Evolutionary conservation across 2,329 filamentous ascomycete species (phyloP).

Genomic region (Lanzia echinophila): DNA sequence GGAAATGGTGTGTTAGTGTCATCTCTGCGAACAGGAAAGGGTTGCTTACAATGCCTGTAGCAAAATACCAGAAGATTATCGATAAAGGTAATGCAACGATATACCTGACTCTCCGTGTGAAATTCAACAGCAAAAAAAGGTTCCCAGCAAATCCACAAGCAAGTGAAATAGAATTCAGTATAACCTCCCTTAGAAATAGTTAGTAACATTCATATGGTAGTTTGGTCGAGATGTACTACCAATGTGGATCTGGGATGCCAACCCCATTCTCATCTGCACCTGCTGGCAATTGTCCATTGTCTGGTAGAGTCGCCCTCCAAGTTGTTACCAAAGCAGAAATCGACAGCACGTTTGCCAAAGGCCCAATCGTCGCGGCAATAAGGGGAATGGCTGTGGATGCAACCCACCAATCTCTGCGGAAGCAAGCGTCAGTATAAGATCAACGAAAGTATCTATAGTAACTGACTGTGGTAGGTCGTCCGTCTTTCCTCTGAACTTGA

Average conservation of each 20-base stretch:
- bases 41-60: constrained; percentile 51
- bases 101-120: constrained; percentile 59
- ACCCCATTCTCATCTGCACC: constrained; percentile 45
- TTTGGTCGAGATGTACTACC: constrained; percentile 37
- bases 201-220: background rate
- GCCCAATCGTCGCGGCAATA: constrained; percentile 61
- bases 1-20: constrained; percentile 3
- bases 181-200: constrained; percentile 42
- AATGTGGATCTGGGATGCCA: constrained; percentile 52
- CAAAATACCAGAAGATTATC: constrained; percentile 59
- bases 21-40: constrained; percentile 25
- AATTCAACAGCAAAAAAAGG: constrained; percentile 61
- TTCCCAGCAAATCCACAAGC: constrained; percentile 60
- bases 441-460: background rate
- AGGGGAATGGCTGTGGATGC: constrained; percentile 45
- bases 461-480: constrained; percentile 31
- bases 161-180: constrained; percentile 57
- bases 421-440: background rate
- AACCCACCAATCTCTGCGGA: constrained; percentile 34
- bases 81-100: constrained; percentile 60
- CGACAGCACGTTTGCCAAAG: constrained; percentile 62
- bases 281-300: constrained; percentile 37
- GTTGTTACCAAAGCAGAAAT: constrained; percentile 60
- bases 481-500: constrained; percentile 29
- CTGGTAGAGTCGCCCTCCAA: constrained; percentile 49